These are phyloP conservation scores for Kazachstania taianensis DNA, from an alignment of 805 yeast genomes.

Conservation along the genomic window DNA sequence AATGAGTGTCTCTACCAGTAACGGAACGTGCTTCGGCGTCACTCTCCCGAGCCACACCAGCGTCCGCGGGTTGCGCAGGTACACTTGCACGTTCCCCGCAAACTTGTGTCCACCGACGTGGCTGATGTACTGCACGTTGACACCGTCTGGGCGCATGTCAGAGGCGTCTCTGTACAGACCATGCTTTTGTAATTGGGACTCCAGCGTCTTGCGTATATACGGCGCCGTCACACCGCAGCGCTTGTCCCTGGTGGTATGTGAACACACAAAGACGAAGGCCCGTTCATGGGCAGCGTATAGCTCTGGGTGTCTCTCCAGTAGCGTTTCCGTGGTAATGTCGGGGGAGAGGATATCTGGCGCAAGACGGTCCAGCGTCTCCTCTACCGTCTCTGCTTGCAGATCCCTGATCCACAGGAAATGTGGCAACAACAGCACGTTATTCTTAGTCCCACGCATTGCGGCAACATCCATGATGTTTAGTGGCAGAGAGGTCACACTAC, in stretches of 20 bases:
- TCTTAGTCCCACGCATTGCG: conserved; percentile 35
- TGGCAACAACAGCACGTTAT: conserved; percentile 62
- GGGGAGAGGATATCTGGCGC: conserved; percentile 32
- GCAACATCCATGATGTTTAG: conserved; percentile 36
- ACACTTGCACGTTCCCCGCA: conserved; percentile 80
- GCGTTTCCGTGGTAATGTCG: conserved; percentile 25
- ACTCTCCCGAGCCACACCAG: conserved; percentile 85
- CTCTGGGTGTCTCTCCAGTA: conserved; percentile 14
- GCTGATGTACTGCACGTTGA: conserved; percentile 56
- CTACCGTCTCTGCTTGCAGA: conserved; percentile 36
- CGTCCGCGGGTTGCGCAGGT: conserved; percentile 39
- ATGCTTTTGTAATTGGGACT: conserved; percentile 55
- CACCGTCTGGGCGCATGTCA: conserved; percentile 70
- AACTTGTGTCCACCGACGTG: conserved; percentile 96
- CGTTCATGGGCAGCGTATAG: conserved; percentile 33
- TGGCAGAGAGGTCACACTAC: conserved; percentile 43
- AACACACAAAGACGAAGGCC: conserved; percentile 64
- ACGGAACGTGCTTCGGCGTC: conserved; percentile 62
- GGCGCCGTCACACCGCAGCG: conserved; percentile 94
- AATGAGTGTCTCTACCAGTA: conserved; percentile 66
- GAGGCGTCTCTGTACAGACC: conserved; percentile 68
- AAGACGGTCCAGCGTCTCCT: conserved; percentile 34
- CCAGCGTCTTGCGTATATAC: conserved; percentile 70
- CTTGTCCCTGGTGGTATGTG: conserved; percentile 86
- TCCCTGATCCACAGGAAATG: conserved; percentile 60